Evolutionary conservation across 1,139 yeast species (phyloP), one percentile per base, ranked within the genome.

Genomic region (Saccharomyces hybrid): DNA sequence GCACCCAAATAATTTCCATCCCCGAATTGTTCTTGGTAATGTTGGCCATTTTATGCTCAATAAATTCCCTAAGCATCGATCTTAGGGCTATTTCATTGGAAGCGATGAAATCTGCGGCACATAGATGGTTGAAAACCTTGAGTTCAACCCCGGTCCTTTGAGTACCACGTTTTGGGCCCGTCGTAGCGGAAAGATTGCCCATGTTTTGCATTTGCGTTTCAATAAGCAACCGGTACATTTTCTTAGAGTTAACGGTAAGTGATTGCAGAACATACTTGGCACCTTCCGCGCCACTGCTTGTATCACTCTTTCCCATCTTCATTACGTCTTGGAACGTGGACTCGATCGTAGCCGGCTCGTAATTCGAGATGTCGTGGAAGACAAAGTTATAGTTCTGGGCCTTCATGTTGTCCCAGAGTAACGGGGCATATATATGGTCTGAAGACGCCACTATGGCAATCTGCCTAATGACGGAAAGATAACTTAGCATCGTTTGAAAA

Each of bases 11-110:
- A 51, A 81, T 75, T 64, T 91, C 98, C 0, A 78, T 74, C 4
- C 98, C 98, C 0, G 83, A 64, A 3, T 76, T 75, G 63, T 85
- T 86, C 63, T 82, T 84, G 1, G 81, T 73, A 34, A 86, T 65
- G 2, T 72, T 76, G 51, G 95, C 87, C 96, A 95, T 90, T 62
- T 87, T 87, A 68, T 93, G 99, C 67, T 93, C 99, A 44, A 85
- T 76, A 63, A 88, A 95, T 70, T 93, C 99, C 14, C 85, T 82
- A 50, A 93, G 73, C 79, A 91, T 83, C 0, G 93, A 83, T 58
- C 96, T 73, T 65, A 91, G 85, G 48, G 85, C 85, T 55, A 85
- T 80, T 63, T 90, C 96, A 66, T 88, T 89, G 20, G 95, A 83
- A 0, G 91, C 89, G 53, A 93, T 80, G 61, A 91, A 89, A 61